Percentiles rank a stretch among this genome's conserved stretches.
Evolutionary conservation across 805 yeast genomes (phyloP).

Genomic region (Metschnikowia borealis): DNA sequence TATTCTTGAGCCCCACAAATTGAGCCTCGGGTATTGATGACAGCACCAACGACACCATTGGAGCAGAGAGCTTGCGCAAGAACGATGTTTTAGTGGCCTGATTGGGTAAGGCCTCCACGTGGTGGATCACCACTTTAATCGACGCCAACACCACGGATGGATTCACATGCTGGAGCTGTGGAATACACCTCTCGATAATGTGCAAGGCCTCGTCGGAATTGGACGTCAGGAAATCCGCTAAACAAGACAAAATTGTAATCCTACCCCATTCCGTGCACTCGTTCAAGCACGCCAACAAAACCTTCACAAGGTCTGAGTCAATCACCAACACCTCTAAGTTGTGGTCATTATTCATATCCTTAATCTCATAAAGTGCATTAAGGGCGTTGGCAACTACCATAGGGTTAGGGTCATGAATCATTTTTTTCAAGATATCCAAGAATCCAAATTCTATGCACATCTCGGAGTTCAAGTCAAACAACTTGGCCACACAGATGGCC

Average conservation of each 20-base stretch:
- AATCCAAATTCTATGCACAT: conserved; percentile 87
- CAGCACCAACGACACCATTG: conserved; percentile 80
- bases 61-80: conserved; percentile 73
- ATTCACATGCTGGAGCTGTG: conserved; percentile 95
- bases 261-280: conserved; percentile 99
- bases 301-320: conserved; percentile 44
- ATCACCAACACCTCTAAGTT: conserved; percentile 33
- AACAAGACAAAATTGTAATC: conserved; percentile 77
- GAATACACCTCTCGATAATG: conserved; percentile 83
- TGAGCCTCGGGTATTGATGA: conserved; percentile 89
- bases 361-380: conserved; percentile 79
- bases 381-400: conserved; percentile 97
- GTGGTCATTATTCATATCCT: conserved; percentile 56
- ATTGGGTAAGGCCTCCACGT: conserved; percentile 45
- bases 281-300: conserved; percentile 76
- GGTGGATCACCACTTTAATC: conserved; percentile 73
- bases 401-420: conserved; percentile 86
- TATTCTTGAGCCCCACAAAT: conserved; percentile 87
- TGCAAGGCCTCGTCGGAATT: conserved; percentile 68
- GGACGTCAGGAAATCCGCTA: conserved; percentile 63
- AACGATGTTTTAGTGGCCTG: conserved; percentile 40
- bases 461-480: conserved; percentile 78
- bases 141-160: conserved; percentile 90
- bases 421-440: conserved; percentile 56
- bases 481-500: conserved; percentile 92